Evolutionary conservation across 768 basidiomycete genomes (phyloP).

Genomic region (Kwoniella dejecticola): DNA sequence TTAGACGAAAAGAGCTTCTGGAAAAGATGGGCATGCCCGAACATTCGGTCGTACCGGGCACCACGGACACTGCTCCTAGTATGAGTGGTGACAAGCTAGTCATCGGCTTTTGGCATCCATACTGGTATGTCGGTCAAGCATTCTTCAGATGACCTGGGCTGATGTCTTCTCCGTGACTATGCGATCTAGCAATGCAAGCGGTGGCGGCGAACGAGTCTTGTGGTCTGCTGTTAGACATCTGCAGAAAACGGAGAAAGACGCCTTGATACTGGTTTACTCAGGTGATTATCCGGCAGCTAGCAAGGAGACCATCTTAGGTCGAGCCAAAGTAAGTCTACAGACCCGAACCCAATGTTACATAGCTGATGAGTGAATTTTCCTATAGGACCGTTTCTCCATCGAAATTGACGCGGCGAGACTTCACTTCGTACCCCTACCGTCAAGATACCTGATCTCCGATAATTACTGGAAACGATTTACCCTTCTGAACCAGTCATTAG

Average conservation of each 20-base stretch:
- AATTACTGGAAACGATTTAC: slow-evolving; percentile 86
- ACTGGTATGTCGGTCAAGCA: slow-evolving; percentile 67
- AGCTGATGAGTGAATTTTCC: not conserved
- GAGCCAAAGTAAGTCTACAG: slow-evolving; percentile 68
- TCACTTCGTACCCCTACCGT: slow-evolving; percentile 77
- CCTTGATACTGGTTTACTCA: slow-evolving; percentile 80
- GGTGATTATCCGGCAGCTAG: slow-evolving; percentile 74
- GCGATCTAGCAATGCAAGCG: slow-evolving; percentile 79
- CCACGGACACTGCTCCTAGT: slow-evolving; percentile 30
- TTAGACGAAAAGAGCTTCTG: slow-evolving; percentile 35
- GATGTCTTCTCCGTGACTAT: not conserved
- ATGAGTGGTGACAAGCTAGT: slow-evolving; percentile 53
- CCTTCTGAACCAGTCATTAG: slow-evolving; percentile 84
- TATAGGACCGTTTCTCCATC: slow-evolving; percentile 79
- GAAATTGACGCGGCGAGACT: slow-evolving; percentile 66
- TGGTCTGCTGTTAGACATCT: slow-evolving; percentile 84
- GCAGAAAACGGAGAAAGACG: slow-evolving; percentile 59
- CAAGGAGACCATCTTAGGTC: slow-evolving; percentile 76
- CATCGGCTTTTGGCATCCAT: slow-evolving; percentile 91
- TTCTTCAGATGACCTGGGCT: not conserved
- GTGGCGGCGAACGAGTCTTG: slow-evolving; percentile 92
- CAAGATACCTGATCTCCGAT: slow-evolving; percentile 74
- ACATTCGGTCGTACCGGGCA: slow-evolving; percentile 33
- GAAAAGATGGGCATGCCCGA: slow-evolving; percentile 34
- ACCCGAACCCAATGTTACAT: not conserved